Percentiles rank a stretch among this genome's conserved stretches.
These are phyloP conservation scores for Lyophyllum shimeji DNA, from an alignment of 768 basidiomycete species.

Conservation along the genomic window DNA sequence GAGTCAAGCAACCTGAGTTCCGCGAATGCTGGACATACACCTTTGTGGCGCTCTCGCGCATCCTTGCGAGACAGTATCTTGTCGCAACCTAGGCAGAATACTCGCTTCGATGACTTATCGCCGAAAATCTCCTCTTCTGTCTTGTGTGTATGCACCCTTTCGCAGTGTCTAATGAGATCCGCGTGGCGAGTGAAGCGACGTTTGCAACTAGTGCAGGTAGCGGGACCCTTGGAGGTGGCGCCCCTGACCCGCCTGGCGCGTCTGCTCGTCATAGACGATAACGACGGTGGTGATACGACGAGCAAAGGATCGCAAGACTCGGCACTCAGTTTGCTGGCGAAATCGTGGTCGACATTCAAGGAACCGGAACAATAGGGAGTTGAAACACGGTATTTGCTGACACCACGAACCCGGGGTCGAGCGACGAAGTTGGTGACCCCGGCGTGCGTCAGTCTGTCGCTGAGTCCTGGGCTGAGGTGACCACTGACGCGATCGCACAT, in stretches of 20 bases:
- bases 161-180: slow-evolving; percentile 11
- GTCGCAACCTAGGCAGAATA: slow-evolving; percentile 12
- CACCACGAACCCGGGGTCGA: neutral
- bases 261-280: neutral
- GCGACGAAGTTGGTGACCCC: neutral
- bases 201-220: neutral
- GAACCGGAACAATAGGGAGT: neutral
- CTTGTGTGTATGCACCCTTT: slow-evolving; percentile 5
- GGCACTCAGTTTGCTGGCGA: neutral
- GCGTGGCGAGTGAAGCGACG: slow-evolving; percentile 1
- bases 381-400: neutral
- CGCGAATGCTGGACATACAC: slow-evolving; percentile 3
- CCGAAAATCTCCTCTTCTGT: slow-evolving; percentile 8
- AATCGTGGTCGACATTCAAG: neutral
- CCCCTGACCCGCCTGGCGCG: neutral
- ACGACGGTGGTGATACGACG: neutral
- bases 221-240: neutral
- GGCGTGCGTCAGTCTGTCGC: neutral
- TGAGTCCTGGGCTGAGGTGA: neutral
- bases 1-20: neutral
- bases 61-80: slow-evolving; percentile 16
- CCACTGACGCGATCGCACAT: neutral
- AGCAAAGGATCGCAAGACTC: neutral
- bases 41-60: slow-evolving; percentile 13
- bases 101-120: slow-evolving; percentile 8